A percentile compares a stretch with the other conserved stretches of the same genome.
Conservation (phyloP, 2,329 filamentous ascomycete genomes). For the Penicillium expansum region DNA sequence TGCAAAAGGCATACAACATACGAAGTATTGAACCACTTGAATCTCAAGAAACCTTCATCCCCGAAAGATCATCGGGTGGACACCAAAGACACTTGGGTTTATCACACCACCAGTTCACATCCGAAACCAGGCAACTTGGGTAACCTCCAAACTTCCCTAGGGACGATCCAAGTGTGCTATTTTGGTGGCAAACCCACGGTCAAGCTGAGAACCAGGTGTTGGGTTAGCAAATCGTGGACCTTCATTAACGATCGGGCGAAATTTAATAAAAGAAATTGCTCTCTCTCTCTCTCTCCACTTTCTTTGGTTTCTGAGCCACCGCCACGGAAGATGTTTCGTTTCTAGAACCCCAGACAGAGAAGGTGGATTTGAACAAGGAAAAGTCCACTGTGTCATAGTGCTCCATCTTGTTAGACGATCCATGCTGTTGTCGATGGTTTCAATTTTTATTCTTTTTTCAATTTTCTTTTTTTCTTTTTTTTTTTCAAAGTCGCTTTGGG, state of each 20-base stretch:
- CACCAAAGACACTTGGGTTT: constrained; percentile 1
- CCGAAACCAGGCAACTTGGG: constrained; percentile 6
- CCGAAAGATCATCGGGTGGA: constrained; percentile 4
- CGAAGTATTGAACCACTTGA: not conserved
- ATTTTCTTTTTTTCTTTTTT: too few species aligned
- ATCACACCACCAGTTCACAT: constrained; percentile 17
- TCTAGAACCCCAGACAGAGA: constrained; percentile 28
- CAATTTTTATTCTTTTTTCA: not conserved
- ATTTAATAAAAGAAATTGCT: not conserved
- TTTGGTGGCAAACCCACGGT: constrained; percentile 1
- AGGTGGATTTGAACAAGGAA: constrained; percentile 1
- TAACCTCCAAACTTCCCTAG: constrained; percentile 1
- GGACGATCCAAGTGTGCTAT: constrained; percentile 5
- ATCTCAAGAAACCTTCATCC: not conserved
- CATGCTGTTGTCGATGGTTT: not conserved
- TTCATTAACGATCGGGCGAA: not conserved
- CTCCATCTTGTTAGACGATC: constrained; percentile 7
- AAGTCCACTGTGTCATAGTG: constrained; percentile 7
- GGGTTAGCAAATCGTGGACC: not conserved
- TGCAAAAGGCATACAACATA: not conserved
- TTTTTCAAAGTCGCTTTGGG: not conserved
- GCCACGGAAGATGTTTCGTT: constrained; percentile 24
- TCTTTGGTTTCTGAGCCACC: constrained; percentile 21
- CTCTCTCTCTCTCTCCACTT: constrained; percentile 8
- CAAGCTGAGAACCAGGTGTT: constrained; percentile 1